A percentile compares a stretch with the other conserved stretches of the same genome.
Conservation (phyloP, 1,139 yeast species). For the Chernovozyma sophiae-reginae region DNA sequence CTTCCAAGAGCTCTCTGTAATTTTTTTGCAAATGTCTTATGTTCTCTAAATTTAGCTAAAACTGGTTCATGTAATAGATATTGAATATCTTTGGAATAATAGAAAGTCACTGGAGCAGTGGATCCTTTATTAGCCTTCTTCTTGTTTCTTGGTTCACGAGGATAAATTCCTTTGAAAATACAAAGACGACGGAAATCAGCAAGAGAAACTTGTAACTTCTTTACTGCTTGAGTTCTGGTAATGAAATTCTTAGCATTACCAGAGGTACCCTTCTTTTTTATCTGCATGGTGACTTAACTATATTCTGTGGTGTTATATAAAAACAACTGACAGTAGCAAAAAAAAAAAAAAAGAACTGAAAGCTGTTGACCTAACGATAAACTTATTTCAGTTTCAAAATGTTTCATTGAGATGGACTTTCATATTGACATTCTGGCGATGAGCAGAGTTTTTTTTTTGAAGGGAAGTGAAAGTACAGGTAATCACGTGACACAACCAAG, state of each 20-base stretch:
- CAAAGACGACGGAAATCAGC: constrained; percentile 98
- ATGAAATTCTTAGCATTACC: constrained; percentile 93
- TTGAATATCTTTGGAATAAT: constrained; percentile 90
- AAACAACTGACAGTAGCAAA: background rate
- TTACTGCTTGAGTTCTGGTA: constrained; percentile 93
- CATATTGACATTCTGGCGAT: no score
- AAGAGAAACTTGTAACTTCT: constrained; percentile 84
- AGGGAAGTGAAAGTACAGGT: background rate
- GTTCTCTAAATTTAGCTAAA: constrained; percentile 86
- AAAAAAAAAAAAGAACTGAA: background rate
- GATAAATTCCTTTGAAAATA: constrained; percentile 94
- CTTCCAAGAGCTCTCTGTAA: constrained; percentile 86
- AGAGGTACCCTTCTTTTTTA: constrained; percentile 76
- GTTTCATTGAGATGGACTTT: no score
- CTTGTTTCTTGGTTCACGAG: constrained; percentile 94
- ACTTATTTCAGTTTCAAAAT: no score
- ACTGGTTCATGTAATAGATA: constrained; percentile 95
- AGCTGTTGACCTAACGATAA: no score
- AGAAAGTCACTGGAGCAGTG: constrained; percentile 92
- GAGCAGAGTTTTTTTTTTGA: constrained; percentile 4
- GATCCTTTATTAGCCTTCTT: constrained; percentile 97
- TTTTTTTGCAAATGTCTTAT: constrained; percentile 89
- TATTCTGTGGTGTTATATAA: background rate
- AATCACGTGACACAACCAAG: background rate
- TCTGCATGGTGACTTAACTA: constrained; percentile 21